These are phyloP conservation scores for Neurospora sp. DNA, from an alignment of 495 filamentous ascomycete genomes.

Conservation along the genomic window DNA sequence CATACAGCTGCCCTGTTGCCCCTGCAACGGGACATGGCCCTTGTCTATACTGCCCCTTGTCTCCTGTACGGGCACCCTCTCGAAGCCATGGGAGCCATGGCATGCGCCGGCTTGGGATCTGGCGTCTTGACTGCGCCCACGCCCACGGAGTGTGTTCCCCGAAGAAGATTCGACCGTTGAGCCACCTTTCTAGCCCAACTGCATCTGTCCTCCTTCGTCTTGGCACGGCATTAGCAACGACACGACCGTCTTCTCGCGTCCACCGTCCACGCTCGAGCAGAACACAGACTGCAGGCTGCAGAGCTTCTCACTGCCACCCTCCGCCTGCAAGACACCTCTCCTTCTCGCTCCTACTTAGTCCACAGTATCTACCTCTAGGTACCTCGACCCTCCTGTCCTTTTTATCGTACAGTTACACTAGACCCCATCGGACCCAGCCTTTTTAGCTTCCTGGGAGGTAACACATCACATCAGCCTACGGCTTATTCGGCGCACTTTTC, in stretches of 20 bases:
- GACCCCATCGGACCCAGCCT: slow-evolving; percentile 16
- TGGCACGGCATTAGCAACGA: slow-evolving; percentile 10
- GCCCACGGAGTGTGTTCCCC: slow-evolving; percentile 5
- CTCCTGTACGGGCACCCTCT: background rate
- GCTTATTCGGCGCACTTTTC: slow-evolving; percentile 39
- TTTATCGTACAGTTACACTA: slow-evolving; percentile 18
- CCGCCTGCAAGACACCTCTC: slow-evolving; percentile 18
- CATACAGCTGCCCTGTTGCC: background rate
- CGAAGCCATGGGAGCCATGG: background rate
- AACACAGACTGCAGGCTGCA: background rate
- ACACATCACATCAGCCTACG: slow-evolving; percentile 39
- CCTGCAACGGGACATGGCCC: background rate
- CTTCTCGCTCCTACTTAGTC: slow-evolving; percentile 9
- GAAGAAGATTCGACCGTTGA: slow-evolving; percentile 20
- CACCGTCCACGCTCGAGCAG: background rate
- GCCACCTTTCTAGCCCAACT: slow-evolving; percentile 11
- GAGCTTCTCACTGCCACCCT: slow-evolving; percentile 18
- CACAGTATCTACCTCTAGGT: background rate
- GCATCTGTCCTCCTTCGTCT: slow-evolving; percentile 4
- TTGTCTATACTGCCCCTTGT: background rate
- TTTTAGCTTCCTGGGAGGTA: slow-evolving; percentile 9
- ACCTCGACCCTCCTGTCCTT: slow-evolving; percentile 11
- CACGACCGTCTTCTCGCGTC: slow-evolving; percentile 6
- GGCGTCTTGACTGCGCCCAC: slow-evolving; percentile 2
- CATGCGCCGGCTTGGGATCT: background rate